Percentiles rank a stretch among this genome's conserved stretches.
phyloP scores from a whole-genome alignment of 148 eudicot species.

The Simmondsia chinensis region DNA sequence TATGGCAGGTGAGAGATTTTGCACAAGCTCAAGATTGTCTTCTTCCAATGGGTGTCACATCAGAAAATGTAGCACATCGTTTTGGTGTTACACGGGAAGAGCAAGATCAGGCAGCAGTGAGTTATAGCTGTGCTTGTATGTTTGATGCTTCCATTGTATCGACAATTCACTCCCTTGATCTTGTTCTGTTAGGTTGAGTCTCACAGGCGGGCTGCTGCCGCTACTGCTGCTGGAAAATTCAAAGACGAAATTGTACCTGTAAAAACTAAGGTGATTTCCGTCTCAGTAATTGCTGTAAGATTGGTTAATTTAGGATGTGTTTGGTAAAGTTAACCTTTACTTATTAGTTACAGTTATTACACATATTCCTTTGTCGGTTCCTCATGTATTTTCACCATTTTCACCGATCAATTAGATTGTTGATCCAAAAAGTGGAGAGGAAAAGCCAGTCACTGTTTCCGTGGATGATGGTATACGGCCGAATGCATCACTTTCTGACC shows the following conservation, averaged over 20 bases:
- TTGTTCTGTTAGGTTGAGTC: conserved; percentile 68
- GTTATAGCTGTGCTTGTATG: conserved; percentile 15
- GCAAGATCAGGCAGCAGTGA: conserved; percentile 97
- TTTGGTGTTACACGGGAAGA: conserved; percentile 84
- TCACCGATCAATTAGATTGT: conserved; percentile 39
- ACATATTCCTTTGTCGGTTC: not conserved
- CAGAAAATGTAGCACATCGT: conserved; percentile 91
- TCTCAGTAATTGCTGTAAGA: no score
- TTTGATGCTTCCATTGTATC: not conserved
- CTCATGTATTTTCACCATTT: not conserved
- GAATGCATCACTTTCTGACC: conserved; percentile 44
- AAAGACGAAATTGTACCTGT: conserved; percentile 87
- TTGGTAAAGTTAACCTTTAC: no score
- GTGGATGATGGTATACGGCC: conserved; percentile 95
- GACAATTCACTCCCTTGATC: conserved; percentile 3
- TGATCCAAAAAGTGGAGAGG: conserved; percentile 97
- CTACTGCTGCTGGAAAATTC: conserved; percentile 90
- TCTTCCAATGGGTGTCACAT: conserved; percentile 95
- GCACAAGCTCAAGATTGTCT: conserved; percentile 87
- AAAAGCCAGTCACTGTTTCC: conserved; percentile 64
- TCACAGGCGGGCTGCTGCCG: conserved; percentile 96
- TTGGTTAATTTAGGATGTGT: no score
- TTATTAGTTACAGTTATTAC: no score
- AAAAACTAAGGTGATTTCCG: conserved; percentile 52
- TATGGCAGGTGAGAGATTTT: conserved; percentile 55